Evolutionary conservation across 2,329 filamentous ascomycete genomes (phyloP).

Genomic region (Fusarium sp.): DNA sequence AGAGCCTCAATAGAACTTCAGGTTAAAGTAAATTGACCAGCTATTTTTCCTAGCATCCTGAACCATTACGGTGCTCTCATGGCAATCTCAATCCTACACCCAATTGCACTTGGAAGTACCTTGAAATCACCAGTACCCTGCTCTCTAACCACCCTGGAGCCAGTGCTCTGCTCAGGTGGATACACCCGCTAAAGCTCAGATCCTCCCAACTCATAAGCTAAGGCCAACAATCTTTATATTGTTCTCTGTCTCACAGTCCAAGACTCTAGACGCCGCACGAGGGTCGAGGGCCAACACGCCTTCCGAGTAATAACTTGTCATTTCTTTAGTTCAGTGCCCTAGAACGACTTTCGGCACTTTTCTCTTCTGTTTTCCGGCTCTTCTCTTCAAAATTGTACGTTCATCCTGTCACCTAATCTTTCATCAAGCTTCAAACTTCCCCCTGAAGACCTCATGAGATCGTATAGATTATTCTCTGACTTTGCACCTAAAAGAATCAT

Average conservation of each 20-base stretch:
- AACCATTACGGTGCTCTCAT: background rate
- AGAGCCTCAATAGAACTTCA: fast-evolving
- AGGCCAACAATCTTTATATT: constrained; percentile 42
- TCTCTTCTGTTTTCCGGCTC: background rate
- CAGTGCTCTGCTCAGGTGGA: constrained; percentile 15
- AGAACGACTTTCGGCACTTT: background rate
- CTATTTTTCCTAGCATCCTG: background rate
- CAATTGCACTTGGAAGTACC: background rate
- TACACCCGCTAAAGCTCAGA: constrained; percentile 10
- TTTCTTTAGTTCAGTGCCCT: background rate
- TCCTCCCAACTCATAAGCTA: constrained; percentile 25
- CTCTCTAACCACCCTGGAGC: constrained; percentile 9
- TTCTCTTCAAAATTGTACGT: constrained; percentile 9
- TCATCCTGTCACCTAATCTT: background rate
- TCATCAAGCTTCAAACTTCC: background rate
- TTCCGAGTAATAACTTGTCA: background rate
- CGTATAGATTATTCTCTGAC: constrained; percentile 28
- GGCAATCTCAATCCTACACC: background rate
- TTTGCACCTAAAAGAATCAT: constrained; percentile 22
- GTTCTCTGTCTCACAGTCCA: constrained; percentile 45
- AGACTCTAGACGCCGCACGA: constrained; percentile 33
- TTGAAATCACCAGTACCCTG: background rate
- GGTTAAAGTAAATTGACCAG: fast-evolving
- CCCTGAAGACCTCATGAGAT: constrained; percentile 10
- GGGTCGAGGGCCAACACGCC: constrained; percentile 36